phyloP scores from a whole-genome alignment of 495 filamentous ascomycete genomes.

The Xylaria acuta region DNA sequence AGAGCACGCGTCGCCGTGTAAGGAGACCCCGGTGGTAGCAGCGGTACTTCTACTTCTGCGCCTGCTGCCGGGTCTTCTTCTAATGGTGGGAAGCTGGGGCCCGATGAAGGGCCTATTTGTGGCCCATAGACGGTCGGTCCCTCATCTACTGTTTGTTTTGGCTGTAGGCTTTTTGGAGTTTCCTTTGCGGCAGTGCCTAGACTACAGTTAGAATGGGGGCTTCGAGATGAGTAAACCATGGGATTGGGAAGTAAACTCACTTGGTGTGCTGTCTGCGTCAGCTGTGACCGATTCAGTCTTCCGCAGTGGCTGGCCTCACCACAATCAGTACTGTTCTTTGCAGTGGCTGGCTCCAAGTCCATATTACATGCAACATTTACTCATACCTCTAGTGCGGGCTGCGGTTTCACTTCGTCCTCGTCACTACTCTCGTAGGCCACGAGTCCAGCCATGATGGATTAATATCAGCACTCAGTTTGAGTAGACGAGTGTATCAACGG shows the following conservation, averaged over 20 bases:
- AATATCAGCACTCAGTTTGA: neutral
- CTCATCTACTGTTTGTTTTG: constrained; percentile 28
- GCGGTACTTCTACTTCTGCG: constrained; percentile 19
- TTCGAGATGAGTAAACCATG: constrained; percentile 33
- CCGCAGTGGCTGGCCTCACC: constrained; percentile 41
- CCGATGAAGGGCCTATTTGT: constrained; percentile 37
- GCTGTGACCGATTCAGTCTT: constrained; percentile 33
- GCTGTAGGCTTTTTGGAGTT: constrained; percentile 1
- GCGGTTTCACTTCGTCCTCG: constrained; percentile 63
- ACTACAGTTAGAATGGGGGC: constrained; percentile 18
- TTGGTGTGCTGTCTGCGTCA: constrained; percentile 19
- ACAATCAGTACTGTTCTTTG: constrained; percentile 42
- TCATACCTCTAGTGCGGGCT: constrained; percentile 41
- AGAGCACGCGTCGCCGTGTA: constrained; percentile 70
- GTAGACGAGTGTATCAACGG: neutral
- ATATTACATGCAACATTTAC: constrained; percentile 24
- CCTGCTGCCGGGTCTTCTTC: constrained; percentile 36
- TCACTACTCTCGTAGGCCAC: constrained; percentile 80
- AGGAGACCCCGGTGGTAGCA: constrained; percentile 66
- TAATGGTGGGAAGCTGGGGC: constrained; percentile 44
- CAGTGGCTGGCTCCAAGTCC: constrained; percentile 7
- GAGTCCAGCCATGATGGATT: constrained; percentile 65
- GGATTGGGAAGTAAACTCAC: constrained; percentile 26
- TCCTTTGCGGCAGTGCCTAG: constrained; percentile 28
- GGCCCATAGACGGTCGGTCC: constrained; percentile 35